Base-by-base conservation (phyloP, 805 yeast species). In the Barnettozyma populi region DNA sequence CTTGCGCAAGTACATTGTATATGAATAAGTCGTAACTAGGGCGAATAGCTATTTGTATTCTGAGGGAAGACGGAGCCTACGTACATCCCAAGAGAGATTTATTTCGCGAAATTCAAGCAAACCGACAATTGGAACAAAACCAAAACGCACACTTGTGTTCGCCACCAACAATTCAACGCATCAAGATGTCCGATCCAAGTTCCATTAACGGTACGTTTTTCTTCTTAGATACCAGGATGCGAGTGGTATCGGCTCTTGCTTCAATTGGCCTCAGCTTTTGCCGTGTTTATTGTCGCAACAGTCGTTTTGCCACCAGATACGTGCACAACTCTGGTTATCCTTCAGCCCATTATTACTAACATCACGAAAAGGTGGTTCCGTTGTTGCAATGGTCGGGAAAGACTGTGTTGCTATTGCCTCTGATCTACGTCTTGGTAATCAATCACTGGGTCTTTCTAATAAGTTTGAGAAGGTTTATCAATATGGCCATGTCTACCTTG, bases 351-450 rank as follows among this genome's bases (percentile, higher is more conserved):
- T 9, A 18, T 20, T 27, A 39, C 46, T 43, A 37, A 18, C 35
- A 20, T 4, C 49, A 55, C 60, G 60, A 52, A 41, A 47, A 66
- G 89, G 97, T 71, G 99, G 99, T 70, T 78, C 96, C 54, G 96
- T 96, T 45, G 95, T 95, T 31, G 99, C 99, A 55, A 94, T 94
- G 99, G 84, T 84, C 23, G 99, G 99, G 60, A 90, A 95, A 64
- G 97, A 90, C 58, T 94, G 99, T 74, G 90, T 94, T 47, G 99
- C 98, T 27, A 90, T 94, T 61, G 99, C 97, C 4, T 84, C 94
- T 59, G 99, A 94, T 70, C 74, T 94, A 63, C 83, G 98, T 61
- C 74, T 94, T 52, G 99, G 99, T 20, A 81, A 82, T 65, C 99
- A 94, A 67, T 87, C 96, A 7, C 73, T 94, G 21, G 97, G 98